These are phyloP conservation scores for Piromyces sp. DNA, from an alignment of 192 early-diverging fungal species.

Conservation along the genomic window DNA sequence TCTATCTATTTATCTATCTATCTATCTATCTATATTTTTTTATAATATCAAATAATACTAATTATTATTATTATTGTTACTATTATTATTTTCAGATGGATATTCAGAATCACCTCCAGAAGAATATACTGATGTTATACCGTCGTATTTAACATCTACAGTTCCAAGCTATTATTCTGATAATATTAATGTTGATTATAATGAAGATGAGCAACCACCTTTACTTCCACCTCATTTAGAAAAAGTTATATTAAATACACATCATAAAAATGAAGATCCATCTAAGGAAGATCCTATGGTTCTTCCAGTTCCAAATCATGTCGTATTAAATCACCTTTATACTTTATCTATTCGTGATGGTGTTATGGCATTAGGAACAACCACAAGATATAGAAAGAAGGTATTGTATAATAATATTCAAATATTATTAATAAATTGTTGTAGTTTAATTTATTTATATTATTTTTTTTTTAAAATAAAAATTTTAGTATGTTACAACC, in stretches of 20 bases:
- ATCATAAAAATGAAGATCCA: conserved; percentile 16
- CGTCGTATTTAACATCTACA: conserved; percentile 16
- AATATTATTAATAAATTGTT: no score
- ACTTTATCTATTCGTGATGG: conserved; percentile 88
- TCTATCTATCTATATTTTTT: no score
- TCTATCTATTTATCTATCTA: no score
- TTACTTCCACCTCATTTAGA: conserved; percentile 77
- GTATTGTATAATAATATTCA: conserved; percentile 1
- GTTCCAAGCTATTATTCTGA: background rate
- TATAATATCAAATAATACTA: no score
- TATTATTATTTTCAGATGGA: no score
- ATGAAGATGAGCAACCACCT: conserved; percentile 49
- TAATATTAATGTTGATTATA: conserved; percentile 4
- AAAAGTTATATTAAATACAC: conserved; percentile 68
- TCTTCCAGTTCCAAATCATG: conserved; percentile 79
- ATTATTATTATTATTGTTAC: no score
- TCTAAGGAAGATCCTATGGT: conserved; percentile 59
- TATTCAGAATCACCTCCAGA: conserved; percentile 38
- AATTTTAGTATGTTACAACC: background rate
- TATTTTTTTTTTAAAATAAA: no score
- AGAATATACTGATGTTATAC: conserved; percentile 40
- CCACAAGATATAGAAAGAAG: conserved; percentile 86
- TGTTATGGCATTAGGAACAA: conserved; percentile 82
- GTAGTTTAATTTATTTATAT: no score
- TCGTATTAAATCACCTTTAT: conserved; percentile 86